These are phyloP conservation scores for Cystobasidium pallidum DNA, from an alignment of 1,284 basidiomycete genomes.

Conservation along the genomic window DNA sequence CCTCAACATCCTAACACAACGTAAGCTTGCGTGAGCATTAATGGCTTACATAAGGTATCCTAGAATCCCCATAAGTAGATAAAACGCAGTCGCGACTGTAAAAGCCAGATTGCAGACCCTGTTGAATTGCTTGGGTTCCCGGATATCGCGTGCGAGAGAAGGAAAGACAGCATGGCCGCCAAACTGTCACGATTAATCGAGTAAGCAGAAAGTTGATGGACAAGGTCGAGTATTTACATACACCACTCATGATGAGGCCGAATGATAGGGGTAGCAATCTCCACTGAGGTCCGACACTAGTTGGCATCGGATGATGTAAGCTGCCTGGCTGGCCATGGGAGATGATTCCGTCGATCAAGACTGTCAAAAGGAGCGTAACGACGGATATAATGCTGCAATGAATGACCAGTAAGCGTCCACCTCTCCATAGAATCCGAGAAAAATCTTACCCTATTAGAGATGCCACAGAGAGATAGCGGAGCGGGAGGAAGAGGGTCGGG, in stretches of 20 bases:
- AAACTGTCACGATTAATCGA: slow-evolving; percentile 63
- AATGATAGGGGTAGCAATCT: slow-evolving; percentile 65
- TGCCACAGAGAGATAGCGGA: slow-evolving; percentile 79
- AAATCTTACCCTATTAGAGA: slow-evolving; percentile 67
- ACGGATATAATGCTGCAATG: slow-evolving; percentile 70
- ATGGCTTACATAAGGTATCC: slow-evolving; percentile 76
- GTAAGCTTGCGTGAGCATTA: slow-evolving; percentile 6
- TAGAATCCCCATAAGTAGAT: slow-evolving; percentile 76
- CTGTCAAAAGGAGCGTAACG: slow-evolving; percentile 73
- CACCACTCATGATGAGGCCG: slow-evolving; percentile 93
- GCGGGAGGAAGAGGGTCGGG: slow-evolving; percentile 80
- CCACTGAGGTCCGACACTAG: slow-evolving; percentile 66
- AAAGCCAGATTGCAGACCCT: slow-evolving; percentile 85
- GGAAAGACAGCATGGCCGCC: slow-evolving; percentile 93
- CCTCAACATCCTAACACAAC: slow-evolving; percentile 28
- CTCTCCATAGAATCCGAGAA: slow-evolving; percentile 21
- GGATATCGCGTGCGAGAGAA: slow-evolving; percentile 86
- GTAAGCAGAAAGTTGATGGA: background rate
- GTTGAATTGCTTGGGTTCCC: slow-evolving; percentile 71
- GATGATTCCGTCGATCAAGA: slow-evolving; percentile 80
- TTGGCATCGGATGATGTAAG: slow-evolving; percentile 73
- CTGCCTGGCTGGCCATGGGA: slow-evolving; percentile 81
- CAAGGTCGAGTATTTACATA: slow-evolving; percentile 57
- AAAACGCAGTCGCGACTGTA: slow-evolving; percentile 76
- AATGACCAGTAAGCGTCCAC: background rate